Evolutionary conservation across 2,329 filamentous ascomycete genomes (phyloP), one percentile per base, ranked within the genome.

Genomic region (Phoma herbarum): DNA sequence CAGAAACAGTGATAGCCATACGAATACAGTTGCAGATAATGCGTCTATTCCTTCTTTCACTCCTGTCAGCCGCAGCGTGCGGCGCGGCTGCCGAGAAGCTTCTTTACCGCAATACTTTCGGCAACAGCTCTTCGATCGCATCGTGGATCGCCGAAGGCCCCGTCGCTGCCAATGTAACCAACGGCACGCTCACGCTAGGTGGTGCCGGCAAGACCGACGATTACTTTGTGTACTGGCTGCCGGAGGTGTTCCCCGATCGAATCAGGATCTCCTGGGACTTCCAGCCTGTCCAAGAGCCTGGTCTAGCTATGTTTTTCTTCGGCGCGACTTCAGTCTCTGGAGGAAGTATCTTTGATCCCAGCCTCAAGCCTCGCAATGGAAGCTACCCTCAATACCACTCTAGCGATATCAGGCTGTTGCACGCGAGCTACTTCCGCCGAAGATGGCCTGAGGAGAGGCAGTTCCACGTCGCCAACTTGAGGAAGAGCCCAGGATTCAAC

Each of bases 301-400:
- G 73, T 4, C 66, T 75, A 8, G 73, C 73, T 39, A 74, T 75
- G 69, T 69, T 75, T 62, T 75, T 75, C 63, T 75, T 75, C 59
- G 72, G 70, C 48, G 73, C 71, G 25, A 63, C 69, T 9, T 64
- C 71, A 2, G 60, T 68, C 23, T 59, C 61, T 25, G 67, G 68
- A 14, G 67, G 67, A 31, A 65, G 67, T 60, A 71, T 75, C 59
- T 75, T 75, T 57, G 69, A 72, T 45, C 59, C 62, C 8, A 52
- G 56, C 26, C 60, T 75, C 0, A 60, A 57, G 43, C 65, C 68
- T 9, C 64, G 73, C 11, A 75, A 71, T 54, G 72, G 63, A 52
- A 68, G 71, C 46, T 71, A 68, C 33, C 61, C 66, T 1, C 66
- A 68, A 14, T 68, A 68, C 31, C 66, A 68, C 37, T 68, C 66